phyloP scores from a whole-genome alignment of 768 basidiomycete species.

The Hygrocybe punicea region DNA sequence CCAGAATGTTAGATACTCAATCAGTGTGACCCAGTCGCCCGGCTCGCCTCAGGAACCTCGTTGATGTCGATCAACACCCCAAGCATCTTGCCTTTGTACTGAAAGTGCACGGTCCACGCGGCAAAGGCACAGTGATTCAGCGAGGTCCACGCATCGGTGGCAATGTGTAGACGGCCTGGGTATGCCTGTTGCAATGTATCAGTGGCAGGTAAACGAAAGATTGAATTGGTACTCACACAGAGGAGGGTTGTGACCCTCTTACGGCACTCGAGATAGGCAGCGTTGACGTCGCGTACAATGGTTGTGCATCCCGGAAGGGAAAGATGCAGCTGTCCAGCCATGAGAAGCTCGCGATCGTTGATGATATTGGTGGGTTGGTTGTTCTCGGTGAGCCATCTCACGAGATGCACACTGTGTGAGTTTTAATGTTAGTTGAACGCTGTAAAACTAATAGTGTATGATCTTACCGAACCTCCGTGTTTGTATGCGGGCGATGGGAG shows the following conservation, averaged over 20 bases:
- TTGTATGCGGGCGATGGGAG: too few relatives aligned
- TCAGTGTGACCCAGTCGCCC: background rate
- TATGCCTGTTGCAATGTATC: constrained; percentile 21
- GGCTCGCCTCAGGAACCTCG: constrained; percentile 24
- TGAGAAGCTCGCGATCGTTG: too few relatives aligned
- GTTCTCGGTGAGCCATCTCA: too few relatives aligned
- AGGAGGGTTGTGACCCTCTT: constrained; percentile 16
- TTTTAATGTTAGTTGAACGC: too few relatives aligned
- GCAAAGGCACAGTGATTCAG: constrained; percentile 32
- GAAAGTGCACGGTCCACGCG: constrained; percentile 25
- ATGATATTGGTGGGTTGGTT: too few relatives aligned
- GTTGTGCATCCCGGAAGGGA: too few relatives aligned
- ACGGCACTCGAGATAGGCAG: constrained; percentile 10
- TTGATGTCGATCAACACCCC: constrained; percentile 28
- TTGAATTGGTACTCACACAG: constrained; percentile 1
- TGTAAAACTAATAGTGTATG: too few relatives aligned
- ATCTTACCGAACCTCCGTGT: too few relatives aligned
- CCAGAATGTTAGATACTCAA: background rate
- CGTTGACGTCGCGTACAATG: constrained; percentile 21
- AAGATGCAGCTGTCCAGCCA: too few relatives aligned
- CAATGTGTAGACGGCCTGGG: constrained; percentile 26
- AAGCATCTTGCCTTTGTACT: constrained; percentile 19
- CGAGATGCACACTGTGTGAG: too few relatives aligned
- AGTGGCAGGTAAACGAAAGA: background rate
- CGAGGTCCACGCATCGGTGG: constrained; percentile 35